Conservation (phyloP, 352 stramenopile species). For the Pythium coloratum region DNA sequence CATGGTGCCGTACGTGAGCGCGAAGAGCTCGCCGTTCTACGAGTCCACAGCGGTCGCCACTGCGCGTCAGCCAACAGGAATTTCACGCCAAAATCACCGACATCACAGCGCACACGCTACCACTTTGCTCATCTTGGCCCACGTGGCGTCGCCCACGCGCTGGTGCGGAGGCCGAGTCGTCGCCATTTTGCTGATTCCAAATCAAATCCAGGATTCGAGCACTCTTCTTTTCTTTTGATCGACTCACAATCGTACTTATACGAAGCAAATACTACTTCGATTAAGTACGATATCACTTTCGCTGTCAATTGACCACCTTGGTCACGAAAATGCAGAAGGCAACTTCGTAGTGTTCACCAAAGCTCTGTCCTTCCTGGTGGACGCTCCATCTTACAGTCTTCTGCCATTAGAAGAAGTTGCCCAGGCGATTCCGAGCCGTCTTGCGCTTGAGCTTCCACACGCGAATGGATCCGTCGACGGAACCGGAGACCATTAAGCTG, state of each 20-base stretch:
- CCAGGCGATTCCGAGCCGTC: constrained; percentile 45
- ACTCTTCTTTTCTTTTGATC: not conserved
- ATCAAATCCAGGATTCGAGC: not conserved
- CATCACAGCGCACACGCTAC: constrained; percentile 30
- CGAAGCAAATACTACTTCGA: not conserved
- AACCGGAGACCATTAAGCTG: constrained; percentile 53
- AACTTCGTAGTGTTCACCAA: too few species aligned
- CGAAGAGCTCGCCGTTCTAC: constrained; percentile 97
- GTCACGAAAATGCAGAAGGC: too few species aligned
- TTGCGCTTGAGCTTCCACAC: constrained; percentile 80
- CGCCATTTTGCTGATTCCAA: constrained; percentile 36
- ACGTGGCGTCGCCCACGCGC: constrained; percentile 81
- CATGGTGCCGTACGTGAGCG: constrained; percentile 96
- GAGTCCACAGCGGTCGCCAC: not conserved
- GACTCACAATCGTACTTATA: not conserved
- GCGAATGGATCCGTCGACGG: constrained; percentile 66
- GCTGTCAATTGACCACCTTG: too few species aligned
- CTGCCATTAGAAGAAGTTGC: constrained; percentile 50
- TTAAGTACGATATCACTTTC: not conserved
- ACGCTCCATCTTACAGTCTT: not conserved
- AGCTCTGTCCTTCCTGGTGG: too few species aligned
- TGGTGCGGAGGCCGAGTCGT: constrained; percentile 53
- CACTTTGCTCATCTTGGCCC: constrained; percentile 94
- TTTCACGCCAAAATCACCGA: not conserved
- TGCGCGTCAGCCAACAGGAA: not conserved